Base-by-base conservation (phyloP, 371 early-diverging fungal species). In the Mucor lusitanicus region DNA sequence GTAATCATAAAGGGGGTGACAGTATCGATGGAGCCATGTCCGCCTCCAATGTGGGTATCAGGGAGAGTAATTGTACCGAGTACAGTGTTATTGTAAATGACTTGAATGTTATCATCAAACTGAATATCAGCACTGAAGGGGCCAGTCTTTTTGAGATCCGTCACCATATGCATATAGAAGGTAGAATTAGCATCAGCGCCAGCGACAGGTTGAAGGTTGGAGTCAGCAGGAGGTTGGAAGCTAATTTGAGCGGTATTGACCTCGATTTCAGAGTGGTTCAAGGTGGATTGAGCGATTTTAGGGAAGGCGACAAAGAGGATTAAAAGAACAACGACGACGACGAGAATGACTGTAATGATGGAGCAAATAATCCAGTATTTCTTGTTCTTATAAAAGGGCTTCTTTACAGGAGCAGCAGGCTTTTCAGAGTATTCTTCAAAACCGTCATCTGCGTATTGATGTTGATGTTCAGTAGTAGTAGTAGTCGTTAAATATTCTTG, bases 301-400 rank as follows among this genome's bases (percentile, higher is more conserved):
- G 87, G 87, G 72, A 89, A 77, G 50, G 82, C 77, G 6, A 89
- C 89, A 67, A 84, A 86, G 32, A 86, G 65, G 4, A 72, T 68
- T 15, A 88, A 68, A 7, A 80, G 55, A 15, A 88, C 84, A 13
- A 81, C 82, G 15, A 86, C 82, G 3, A 86, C 69, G 48, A 83
- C 64, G 12, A 78, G 63, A 30, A 86, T 81, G 64, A 79, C 81
- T 17, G 77, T 74, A 33, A 78, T 67, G 6, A 82, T 73, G 8
- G 80, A 76, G 63, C 88, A 88, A 48, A 79, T 82, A 28, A 84
- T 80, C 88, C 86, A 86, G 35, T 84, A 86, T 67, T 83, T 86
- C 53, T 79, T 82, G 25, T 84, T 75, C 55, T 83, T 85, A 64
- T 88, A 88, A 69, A 88, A 85, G 63, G 68, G 69, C 21, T 59